Evolutionary conservation across 225 moss, liverwort and hornwort genomes (phyloP).

Genomic region (Lunularia cruciata): DNA sequence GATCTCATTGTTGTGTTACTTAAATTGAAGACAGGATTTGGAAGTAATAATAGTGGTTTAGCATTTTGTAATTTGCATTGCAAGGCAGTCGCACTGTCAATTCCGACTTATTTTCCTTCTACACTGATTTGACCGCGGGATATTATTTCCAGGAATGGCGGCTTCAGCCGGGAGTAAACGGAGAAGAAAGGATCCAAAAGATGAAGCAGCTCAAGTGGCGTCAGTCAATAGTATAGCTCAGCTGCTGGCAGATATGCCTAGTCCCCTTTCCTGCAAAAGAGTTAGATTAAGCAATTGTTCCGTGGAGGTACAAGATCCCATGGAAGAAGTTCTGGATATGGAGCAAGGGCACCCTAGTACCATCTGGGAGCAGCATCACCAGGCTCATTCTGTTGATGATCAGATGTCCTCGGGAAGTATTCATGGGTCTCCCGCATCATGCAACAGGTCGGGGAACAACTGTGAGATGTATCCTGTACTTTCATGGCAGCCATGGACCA

Average conservation of each 20-base stretch:
- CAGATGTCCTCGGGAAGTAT: constrained; percentile 54
- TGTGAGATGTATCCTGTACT: constrained; percentile 49
- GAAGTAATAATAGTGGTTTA: too few relatives aligned
- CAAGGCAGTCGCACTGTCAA: too few relatives aligned
- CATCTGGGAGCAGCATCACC: constrained; percentile 51
- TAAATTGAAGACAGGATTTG: too few relatives aligned
- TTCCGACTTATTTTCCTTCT: too few relatives aligned
- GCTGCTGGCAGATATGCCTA: constrained; percentile 82
- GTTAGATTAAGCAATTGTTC: constrained; percentile 40
- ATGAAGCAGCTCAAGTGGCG: constrained; percentile 90
- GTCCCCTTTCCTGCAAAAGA: constrained; percentile 72
- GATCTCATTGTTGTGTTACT: neutral
- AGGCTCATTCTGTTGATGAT: constrained; percentile 49
- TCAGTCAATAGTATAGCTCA: constrained; percentile 91
- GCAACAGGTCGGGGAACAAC: constrained; percentile 18
- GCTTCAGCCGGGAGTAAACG: constrained; percentile 96
- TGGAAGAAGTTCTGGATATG: constrained; percentile 67
- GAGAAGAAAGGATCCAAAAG: constrained; percentile 79
- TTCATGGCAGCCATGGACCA: constrained; percentile 54
- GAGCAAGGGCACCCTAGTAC: constrained; percentile 38
- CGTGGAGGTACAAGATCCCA: constrained; percentile 61
- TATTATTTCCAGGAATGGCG: constrained; percentile 61
- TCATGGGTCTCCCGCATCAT: constrained; percentile 40
- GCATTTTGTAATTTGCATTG: too few relatives aligned
- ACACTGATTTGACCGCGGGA: neutral